Percentiles rank a stretch among this genome's conserved stretches.
These are phyloP conservation scores for Scenedesmus sp. DNA, from an alignment of 163 green algal genomes.

Conservation along the genomic window DNA sequence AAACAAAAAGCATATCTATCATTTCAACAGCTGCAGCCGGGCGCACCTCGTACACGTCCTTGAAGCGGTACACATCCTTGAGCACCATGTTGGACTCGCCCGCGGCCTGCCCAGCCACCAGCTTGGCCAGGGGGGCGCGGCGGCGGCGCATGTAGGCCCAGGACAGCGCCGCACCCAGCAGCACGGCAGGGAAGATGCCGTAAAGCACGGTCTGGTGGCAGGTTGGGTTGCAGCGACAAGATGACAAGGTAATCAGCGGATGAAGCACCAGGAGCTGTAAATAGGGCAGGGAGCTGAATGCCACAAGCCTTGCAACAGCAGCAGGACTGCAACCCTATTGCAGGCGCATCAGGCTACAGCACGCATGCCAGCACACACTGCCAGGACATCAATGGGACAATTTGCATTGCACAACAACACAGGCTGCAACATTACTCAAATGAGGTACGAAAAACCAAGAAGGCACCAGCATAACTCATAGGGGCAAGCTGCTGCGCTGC, in stretches of 20 bases:
- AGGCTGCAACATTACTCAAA: no score
- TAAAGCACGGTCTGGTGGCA: constrained; percentile 55
- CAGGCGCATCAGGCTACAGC: no score
- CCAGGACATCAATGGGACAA: no score
- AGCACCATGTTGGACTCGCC: constrained; percentile 4
- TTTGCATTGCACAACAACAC: no score
- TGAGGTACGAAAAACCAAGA: no score
- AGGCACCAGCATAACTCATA: no score
- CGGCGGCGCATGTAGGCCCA: neutral
- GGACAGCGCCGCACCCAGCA: neutral
- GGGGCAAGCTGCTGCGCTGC: no score
- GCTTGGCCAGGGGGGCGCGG: neutral
- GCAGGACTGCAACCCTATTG: no score
- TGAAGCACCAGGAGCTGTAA: no score
- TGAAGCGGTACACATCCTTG: constrained; percentile 58
- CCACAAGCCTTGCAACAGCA: no score
- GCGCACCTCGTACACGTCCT: constrained; percentile 47
- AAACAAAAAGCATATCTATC: neutral
- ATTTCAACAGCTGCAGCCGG: neutral
- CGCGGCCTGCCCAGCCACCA: neutral
- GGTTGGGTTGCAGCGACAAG: neutral
- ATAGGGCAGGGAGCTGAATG: no score
- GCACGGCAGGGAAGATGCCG: constrained; percentile 57
- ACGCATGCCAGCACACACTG: no score
- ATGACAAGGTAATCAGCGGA: neutral